A percentile compares a stretch with the other conserved stretches of the same genome.
Evolutionary conservation across 2,329 filamentous ascomycete genomes (phyloP).

Genomic region (Drechslerella dactyloides): DNA sequence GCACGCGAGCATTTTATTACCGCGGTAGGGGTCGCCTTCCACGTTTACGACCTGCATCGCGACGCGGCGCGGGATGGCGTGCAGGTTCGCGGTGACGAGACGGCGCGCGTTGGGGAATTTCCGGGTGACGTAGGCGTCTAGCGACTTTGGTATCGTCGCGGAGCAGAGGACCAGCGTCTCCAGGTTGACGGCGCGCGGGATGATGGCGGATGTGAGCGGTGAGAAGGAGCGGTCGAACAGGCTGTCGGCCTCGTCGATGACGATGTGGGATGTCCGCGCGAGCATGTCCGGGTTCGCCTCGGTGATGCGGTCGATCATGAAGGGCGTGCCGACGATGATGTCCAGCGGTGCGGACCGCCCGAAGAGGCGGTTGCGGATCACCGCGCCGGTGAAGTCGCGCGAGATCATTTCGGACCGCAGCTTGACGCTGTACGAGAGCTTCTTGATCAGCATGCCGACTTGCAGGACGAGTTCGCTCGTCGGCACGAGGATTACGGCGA

Average conservation of each 20-base stretch:
- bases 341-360: slow-evolving; percentile 64
- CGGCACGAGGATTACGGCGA: slow-evolving; percentile 84
- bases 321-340: slow-evolving; percentile 68
- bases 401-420: slow-evolving; percentile 85
- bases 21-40: slow-evolving; percentile 87
- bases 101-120: slow-evolving; percentile 83
- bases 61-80: slow-evolving; percentile 92
- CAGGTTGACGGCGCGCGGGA: slow-evolving; percentile 79
- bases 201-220: slow-evolving; percentile 78
- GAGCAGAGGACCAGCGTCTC: slow-evolving; percentile 91
- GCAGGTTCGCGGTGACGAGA: slow-evolving; percentile 91
- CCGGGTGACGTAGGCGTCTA: slow-evolving; percentile 82
- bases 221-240: slow-evolving; percentile 92
- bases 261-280: slow-evolving; percentile 84
- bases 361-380: slow-evolving; percentile 86
- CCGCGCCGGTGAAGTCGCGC: slow-evolving; percentile 73
- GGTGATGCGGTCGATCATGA: slow-evolving; percentile 85
- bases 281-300: slow-evolving; percentile 89
- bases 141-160: slow-evolving; percentile 87
- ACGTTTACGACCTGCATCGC: slow-evolving; percentile 93
- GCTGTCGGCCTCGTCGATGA: slow-evolving; percentile 95
- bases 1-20: slow-evolving; percentile 90
- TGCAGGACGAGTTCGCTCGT: slow-evolving; percentile 91
- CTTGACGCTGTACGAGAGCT: slow-evolving; percentile 82
- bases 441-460: slow-evolving; percentile 80